phyloP scores from a whole-genome alignment of 2,329 filamentous ascomycete species.

The Tricladium varicosporioides region DNA sequence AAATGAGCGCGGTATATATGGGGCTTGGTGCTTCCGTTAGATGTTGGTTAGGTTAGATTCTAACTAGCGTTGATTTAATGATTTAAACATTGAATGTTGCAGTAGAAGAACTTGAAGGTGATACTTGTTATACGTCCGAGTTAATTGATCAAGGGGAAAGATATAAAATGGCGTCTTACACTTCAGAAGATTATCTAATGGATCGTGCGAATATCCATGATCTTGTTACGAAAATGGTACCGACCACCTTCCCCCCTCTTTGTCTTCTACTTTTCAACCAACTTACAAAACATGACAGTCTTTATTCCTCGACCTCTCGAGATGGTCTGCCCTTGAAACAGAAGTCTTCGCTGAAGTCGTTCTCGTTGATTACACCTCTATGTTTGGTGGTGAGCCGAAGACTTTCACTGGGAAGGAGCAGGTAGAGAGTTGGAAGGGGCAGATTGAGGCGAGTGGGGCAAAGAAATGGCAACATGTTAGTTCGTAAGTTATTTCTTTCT shows the following conservation, averaged over 20 bases:
- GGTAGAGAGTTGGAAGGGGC: neutral
- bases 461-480: conserved; percentile 5
- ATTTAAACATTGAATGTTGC: no score
- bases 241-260: neutral
- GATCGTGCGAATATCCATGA: conserved; percentile 5
- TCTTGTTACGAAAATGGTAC: conserved; percentile 7
- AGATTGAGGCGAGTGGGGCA: neutral
- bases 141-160: neutral
- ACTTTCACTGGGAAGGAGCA: neutral
- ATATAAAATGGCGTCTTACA: neutral
- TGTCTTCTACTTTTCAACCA: neutral
- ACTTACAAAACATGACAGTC: neutral
- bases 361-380: neutral
- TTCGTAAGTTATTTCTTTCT: neutral
- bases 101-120: no score
- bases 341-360: neutral
- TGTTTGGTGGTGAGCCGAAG: conserved; percentile 3
- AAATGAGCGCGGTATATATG: no score
- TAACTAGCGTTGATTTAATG: neutral
- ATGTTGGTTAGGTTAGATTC: neutral
- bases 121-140: no score
- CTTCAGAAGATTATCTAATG: neutral
- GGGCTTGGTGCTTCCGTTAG: no score
- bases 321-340: neutral
- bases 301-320: neutral